A percentile compares a stretch with the other conserved stretches of the same genome.
Evolutionary conservation across 2,329 filamentous ascomycete genomes (phyloP).

Genomic region (Penicillium sp.): DNA sequence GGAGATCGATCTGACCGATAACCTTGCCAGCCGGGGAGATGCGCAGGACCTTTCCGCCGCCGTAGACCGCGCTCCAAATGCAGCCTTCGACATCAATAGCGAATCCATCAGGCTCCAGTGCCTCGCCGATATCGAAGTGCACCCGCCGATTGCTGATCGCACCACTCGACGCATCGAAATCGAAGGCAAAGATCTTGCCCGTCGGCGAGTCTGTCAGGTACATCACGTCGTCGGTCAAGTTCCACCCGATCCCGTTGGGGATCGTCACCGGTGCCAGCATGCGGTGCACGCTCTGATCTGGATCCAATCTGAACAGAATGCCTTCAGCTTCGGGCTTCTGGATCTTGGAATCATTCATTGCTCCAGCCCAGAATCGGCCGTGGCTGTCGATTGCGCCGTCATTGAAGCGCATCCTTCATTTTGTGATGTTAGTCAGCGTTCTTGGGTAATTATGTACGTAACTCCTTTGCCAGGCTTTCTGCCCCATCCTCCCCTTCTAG

Average conservation of each 20-base stretch:
- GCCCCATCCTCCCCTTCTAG: no score
- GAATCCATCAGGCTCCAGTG: conserved; percentile 76
- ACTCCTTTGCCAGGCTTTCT: neutral
- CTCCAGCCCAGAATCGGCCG: conserved; percentile 80
- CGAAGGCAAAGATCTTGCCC: conserved; percentile 68
- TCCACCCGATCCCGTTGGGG: conserved; percentile 84
- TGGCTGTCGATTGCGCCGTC: conserved; percentile 78
- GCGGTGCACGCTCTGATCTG: conserved; percentile 58
- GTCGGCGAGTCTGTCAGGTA: conserved; percentile 80
- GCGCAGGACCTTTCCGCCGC: conserved; percentile 71
- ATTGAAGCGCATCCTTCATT: conserved; percentile 61
- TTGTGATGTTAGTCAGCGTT: neutral
- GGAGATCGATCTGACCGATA: conserved; percentile 71
- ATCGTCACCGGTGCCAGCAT: conserved; percentile 68
- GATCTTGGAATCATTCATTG: conserved; percentile 77
- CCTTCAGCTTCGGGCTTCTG: conserved; percentile 58
- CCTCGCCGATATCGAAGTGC: conserved; percentile 68
- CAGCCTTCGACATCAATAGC: conserved; percentile 80
- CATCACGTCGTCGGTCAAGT: conserved; percentile 67
- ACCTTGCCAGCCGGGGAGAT: conserved; percentile 69
- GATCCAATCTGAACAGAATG: conserved; percentile 69
- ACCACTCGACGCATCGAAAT: conserved; percentile 67
- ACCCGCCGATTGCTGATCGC: conserved; percentile 66
- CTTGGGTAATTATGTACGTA: neutral
- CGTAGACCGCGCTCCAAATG: conserved; percentile 86